These are phyloP conservation scores for Rostrohypoxylon terebratum DNA, from an alignment of 495 filamentous ascomycete species.

Conservation along the genomic window DNA sequence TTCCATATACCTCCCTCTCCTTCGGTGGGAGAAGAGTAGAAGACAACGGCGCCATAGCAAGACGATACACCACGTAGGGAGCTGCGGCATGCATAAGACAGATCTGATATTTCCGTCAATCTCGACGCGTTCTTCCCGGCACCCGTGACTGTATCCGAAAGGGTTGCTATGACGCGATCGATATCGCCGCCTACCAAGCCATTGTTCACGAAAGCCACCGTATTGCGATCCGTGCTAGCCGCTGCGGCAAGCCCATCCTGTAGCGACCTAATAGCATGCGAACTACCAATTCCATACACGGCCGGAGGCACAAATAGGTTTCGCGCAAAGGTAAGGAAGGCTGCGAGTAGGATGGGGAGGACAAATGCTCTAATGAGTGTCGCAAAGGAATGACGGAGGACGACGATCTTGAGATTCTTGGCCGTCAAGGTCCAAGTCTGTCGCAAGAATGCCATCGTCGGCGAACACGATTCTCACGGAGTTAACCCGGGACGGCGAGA, in stretches of 20 bases:
- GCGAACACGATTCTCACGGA: constrained; percentile 12
- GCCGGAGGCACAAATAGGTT: constrained; percentile 76
- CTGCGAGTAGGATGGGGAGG: constrained; percentile 75
- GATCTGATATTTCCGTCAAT: constrained; percentile 62
- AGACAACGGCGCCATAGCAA: constrained; percentile 82
- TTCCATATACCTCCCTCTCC: constrained; percentile 78
- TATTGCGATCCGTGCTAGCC: constrained; percentile 63
- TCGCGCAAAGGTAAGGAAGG: constrained; percentile 74
- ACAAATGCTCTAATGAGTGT: constrained; percentile 77
- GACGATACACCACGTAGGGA: constrained; percentile 74
- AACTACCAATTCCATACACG: constrained; percentile 72
- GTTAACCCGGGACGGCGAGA: constrained; percentile 11
- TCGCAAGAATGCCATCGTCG: constrained; percentile 66
- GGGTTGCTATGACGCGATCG: constrained; percentile 71
- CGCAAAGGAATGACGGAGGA: constrained; percentile 70
- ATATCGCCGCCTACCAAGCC: constrained; percentile 77
- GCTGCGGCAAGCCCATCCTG: constrained; percentile 66
- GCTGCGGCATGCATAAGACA: constrained; percentile 72
- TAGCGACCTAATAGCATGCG: constrained; percentile 69
- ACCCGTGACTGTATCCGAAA: constrained; percentile 63
- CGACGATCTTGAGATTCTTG: constrained; percentile 79
- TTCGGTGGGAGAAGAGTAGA: constrained; percentile 76
- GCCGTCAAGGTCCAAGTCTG: constrained; percentile 78
- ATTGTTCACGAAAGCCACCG: constrained; percentile 83
- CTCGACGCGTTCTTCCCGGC: constrained; percentile 68